Conservation (phyloP, 75 land plant species). For the Picea sitchensis region DNA sequence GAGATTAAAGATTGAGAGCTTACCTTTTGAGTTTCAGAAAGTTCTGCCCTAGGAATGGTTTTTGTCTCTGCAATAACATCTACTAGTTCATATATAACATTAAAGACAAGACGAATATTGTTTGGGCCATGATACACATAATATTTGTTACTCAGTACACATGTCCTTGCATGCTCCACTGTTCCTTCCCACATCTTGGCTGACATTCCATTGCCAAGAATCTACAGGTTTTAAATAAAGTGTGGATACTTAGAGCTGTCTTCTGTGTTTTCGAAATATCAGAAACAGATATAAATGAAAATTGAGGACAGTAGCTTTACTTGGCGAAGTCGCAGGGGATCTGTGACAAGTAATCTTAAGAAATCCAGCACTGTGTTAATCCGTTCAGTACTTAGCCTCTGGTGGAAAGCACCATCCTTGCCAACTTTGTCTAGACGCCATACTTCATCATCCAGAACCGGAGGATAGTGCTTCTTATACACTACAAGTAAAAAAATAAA, state of each 20-base stretch:
- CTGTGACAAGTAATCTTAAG: slow-evolving; percentile 35
- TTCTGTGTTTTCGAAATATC: not conserved
- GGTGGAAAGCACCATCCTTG: slow-evolving; percentile 68
- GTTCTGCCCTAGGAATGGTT: slow-evolving; percentile 47
- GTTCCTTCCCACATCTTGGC: slow-evolving; percentile 94
- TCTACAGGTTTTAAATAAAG: slow-evolving; percentile 35
- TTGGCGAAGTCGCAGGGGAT: slow-evolving; percentile 39
- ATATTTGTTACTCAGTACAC: slow-evolving; percentile 65
- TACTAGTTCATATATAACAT: slow-evolving; percentile 72
- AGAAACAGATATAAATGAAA: not conserved
- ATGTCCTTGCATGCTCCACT: slow-evolving; percentile 89
- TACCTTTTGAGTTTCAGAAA: slow-evolving; percentile 82
- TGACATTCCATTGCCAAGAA: slow-evolving; percentile 92
- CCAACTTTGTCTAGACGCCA: slow-evolving; percentile 86
- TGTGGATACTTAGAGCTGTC: not conserved
- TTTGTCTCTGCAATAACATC: slow-evolving; percentile 56
- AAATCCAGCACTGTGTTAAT: slow-evolving; percentile 66
- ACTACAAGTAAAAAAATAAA: slow-evolving; percentile 26
- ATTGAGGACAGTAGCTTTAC: slow-evolving; percentile 26
- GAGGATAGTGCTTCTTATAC: slow-evolving; percentile 71
- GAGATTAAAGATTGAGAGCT: not conserved
- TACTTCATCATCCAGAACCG: slow-evolving; percentile 59
- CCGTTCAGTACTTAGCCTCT: slow-evolving; percentile 21
- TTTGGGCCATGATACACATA: slow-evolving; percentile 60
- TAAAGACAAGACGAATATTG: slow-evolving; percentile 68